Percentiles rank a stretch among this genome's conserved stretches.
These are phyloP conservation scores for Fusarium cicatricum DNA, from an alignment of 2,329 filamentous ascomycete species.

Conservation along the genomic window DNA sequence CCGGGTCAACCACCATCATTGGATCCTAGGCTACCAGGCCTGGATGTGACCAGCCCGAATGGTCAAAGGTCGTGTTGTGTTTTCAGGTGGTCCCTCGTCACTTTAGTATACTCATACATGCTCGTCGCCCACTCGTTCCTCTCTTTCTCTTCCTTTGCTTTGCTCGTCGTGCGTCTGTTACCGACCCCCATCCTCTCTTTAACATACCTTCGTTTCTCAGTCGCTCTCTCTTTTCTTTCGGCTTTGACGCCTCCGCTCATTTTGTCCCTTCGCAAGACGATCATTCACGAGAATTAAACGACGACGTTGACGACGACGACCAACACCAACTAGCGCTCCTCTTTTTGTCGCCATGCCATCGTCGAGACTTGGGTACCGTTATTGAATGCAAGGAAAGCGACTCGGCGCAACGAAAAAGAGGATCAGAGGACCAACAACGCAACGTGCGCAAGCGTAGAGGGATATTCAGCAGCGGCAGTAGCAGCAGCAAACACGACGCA, in stretches of 20 bases:
- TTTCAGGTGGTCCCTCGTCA: constrained; percentile 14
- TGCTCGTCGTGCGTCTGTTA: constrained; percentile 17
- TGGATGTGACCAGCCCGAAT: constrained; percentile 6
- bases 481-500: constrained; percentile 23
- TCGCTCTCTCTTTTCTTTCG: constrained; percentile 28
- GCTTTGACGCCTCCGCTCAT: constrained; percentile 20
- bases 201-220: constrained; percentile 3
- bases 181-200: constrained; percentile 30
- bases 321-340: constrained; percentile 30
- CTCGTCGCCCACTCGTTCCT: constrained; percentile 26
- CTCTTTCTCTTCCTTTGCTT: constrained; percentile 23
- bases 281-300: constrained; percentile 21
- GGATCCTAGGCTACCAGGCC: constrained; percentile 14
- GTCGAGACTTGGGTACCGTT: constrained; percentile 32
- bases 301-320: constrained; percentile 37
- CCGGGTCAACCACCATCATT: constrained; percentile 20
- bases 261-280: constrained; percentile 26
- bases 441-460: not conserved
- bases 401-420: not conserved
- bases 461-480: constrained; percentile 16
- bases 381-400: constrained; percentile 24
- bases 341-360: constrained; percentile 42
- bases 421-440: too few species aligned
- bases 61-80: constrained; percentile 11
- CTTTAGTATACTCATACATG: constrained; percentile 33